A percentile compares a stretch with the other conserved stretches of the same genome.
phyloP scores from a whole-genome alignment of 164 flowering plant genomes.

The Paratinospora sagittata region DNA sequence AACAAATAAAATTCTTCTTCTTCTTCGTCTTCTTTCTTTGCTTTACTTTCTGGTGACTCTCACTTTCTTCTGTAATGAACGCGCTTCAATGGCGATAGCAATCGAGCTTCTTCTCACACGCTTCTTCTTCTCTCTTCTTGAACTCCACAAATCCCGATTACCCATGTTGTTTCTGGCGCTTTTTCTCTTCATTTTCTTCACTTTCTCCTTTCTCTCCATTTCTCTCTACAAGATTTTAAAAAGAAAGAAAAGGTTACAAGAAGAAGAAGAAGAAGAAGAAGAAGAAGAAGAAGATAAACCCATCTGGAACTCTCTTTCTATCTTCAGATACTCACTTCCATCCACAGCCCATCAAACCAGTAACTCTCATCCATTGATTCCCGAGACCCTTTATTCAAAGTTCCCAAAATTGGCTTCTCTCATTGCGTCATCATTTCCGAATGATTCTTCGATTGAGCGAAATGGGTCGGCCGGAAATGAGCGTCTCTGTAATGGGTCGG shows the following conservation, averaged over 20 bases:
- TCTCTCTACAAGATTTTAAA: conserved; percentile 20
- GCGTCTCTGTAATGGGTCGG: no score
- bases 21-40: neutral
- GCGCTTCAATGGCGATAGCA: conserved; percentile 36
- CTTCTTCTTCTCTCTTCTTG: conserved; percentile 4
- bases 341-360: conserved; percentile 8
- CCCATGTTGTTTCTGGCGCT: conserved; percentile 22
- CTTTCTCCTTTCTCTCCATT: conserved; percentile 17
- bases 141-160: neutral
- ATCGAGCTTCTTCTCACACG: neutral
- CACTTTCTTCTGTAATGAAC: neutral
- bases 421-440: neutral
- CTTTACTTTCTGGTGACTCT: no score
- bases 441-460: conserved; percentile 2
- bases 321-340: conserved; percentile 2
- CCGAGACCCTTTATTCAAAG: conserved; percentile 42
- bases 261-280: no score
- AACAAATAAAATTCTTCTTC: neutral
- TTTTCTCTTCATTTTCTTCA: conserved; percentile 17
- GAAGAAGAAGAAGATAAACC: conserved; percentile 13
- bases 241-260: conserved; percentile 8
- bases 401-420: conserved; percentile 36
- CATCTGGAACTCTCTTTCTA: conserved; percentile 15
- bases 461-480: conserved; percentile 6
- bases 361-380: conserved; percentile 29